Conservation (phyloP, 306 rosid species). For the Vigna reflexopilosa region DNA sequence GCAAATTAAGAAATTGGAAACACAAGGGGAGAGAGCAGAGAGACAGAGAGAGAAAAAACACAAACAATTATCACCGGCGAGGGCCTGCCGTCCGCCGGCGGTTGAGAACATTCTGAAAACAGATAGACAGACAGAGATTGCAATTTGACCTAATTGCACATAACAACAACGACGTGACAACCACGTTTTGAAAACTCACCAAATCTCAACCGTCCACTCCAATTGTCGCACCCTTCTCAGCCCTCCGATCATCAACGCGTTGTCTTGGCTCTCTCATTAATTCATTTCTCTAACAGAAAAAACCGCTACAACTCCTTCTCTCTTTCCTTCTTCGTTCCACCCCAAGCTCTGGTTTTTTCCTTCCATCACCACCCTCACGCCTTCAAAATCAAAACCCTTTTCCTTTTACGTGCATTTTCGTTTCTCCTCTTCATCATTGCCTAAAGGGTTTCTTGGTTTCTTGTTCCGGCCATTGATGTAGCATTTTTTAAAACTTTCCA, state of each 20-base stretch:
- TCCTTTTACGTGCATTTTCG: not conserved
- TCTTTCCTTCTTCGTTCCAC: constrained; percentile 23
- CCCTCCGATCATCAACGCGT: constrained; percentile 49
- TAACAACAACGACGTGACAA: not conserved
- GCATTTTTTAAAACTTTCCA: not conserved
- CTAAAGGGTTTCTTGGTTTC: not conserved
- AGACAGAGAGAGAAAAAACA: too few species aligned
- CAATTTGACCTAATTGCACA: not conserved
- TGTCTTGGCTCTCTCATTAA: constrained; percentile 32
- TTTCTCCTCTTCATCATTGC: not conserved
- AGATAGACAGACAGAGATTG: not conserved
- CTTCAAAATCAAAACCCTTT: constrained; percentile 26
- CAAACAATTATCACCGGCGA: not conserved
- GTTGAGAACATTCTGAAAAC: constrained; percentile 22
- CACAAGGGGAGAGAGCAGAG: not conserved
- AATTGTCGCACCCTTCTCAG: not conserved
- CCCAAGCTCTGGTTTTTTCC: constrained; percentile 14
- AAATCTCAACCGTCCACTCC: constrained; percentile 39
- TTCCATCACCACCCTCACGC: not conserved
- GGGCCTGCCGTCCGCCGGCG: constrained; percentile 34
- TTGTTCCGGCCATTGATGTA: not conserved
- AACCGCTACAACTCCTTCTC: constrained; percentile 40
- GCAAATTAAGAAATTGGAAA: not conserved
- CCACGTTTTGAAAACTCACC: not conserved
- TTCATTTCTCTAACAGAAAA: constrained; percentile 56